Percentiles rank a stretch among this genome's conserved stretches.
Conservation (phyloP, 768 basidiomycete genomes). For the Mycena capillaripes region DNA sequence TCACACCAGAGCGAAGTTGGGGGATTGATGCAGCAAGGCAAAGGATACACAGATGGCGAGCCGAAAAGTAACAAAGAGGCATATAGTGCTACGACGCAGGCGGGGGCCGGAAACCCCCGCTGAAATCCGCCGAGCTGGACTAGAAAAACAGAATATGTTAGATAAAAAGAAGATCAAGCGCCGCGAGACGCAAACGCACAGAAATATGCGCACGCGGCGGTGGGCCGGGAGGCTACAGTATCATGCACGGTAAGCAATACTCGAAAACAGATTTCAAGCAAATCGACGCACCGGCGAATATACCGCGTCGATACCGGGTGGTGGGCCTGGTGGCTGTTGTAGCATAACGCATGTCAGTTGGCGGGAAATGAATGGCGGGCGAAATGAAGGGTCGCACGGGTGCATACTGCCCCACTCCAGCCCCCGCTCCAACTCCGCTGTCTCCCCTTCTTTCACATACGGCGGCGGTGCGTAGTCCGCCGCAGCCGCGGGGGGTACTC, state of each 20-base stretch:
- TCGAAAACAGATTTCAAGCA: too few species aligned
- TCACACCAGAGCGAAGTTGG: too few species aligned
- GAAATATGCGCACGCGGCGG: constrained; percentile 30
- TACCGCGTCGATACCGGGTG: constrained; percentile 14
- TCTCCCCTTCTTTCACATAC: constrained; percentile 33
- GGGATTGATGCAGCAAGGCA: too few species aligned
- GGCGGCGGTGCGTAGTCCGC: constrained; percentile 34
- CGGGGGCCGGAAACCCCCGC: constrained; percentile 55
- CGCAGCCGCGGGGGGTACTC: constrained; percentile 26
- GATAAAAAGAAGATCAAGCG: too few species aligned
- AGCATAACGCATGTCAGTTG: neutral
- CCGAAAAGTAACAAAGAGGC: too few species aligned
- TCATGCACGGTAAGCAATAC: too few species aligned
- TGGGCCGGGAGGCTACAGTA: constrained; percentile 19
- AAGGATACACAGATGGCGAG: too few species aligned
- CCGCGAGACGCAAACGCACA: too few species aligned
- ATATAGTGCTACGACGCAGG: neutral
- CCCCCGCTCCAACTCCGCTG: too few species aligned
- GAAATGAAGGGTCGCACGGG: too few species aligned
- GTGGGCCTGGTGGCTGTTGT: constrained; percentile 28
- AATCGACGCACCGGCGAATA: constrained; percentile 22
- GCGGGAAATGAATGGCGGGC: neutral
- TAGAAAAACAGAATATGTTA: too few species aligned
- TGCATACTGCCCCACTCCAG: neutral
- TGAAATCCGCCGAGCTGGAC: constrained; percentile 24